Percentiles rank a stretch among this genome's conserved stretches.
These are phyloP conservation scores for Boletus insuetus DNA, from an alignment of 768 basidiomycete genomes.

Conservation along the genomic window DNA sequence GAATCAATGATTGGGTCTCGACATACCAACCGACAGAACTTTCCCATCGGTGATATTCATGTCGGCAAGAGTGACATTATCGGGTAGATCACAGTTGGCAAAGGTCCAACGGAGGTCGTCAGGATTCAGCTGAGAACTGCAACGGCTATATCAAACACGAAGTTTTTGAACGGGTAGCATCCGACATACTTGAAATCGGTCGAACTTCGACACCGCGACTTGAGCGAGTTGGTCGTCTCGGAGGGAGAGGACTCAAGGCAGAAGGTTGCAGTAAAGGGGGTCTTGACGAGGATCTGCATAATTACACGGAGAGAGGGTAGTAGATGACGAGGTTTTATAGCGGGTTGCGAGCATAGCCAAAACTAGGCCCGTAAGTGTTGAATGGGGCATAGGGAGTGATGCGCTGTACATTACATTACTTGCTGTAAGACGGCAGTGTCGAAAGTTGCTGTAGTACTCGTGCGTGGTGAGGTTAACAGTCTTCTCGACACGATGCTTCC, in stretches of 20 bases:
- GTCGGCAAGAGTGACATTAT: not conserved
- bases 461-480: too few relatives aligned
- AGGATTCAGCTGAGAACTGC: not conserved
- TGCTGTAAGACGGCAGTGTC: too few relatives aligned
- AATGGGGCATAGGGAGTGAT: too few relatives aligned
- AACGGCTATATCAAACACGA: not conserved
- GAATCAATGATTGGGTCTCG: not conserved
- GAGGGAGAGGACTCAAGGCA: not conserved
- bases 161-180: not conserved
- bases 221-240: not conserved
- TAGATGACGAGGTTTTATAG: not conserved
- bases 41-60: not conserved
- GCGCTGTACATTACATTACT: too few relatives aligned
- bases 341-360: not conserved
- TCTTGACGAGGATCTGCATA: not conserved
- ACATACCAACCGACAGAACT: not conserved
- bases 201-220: not conserved
- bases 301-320: not conserved
- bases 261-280: not conserved
- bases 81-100: not conserved
- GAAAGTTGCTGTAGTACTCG: too few relatives aligned
- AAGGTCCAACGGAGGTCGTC: not conserved
- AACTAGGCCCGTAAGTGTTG: too few relatives aligned
- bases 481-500: too few relatives aligned
- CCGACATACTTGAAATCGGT: not conserved